Evolutionary conservation across 768 basidiomycete species (phyloP).

Genomic region (Coprinellus micaceus): DNA sequence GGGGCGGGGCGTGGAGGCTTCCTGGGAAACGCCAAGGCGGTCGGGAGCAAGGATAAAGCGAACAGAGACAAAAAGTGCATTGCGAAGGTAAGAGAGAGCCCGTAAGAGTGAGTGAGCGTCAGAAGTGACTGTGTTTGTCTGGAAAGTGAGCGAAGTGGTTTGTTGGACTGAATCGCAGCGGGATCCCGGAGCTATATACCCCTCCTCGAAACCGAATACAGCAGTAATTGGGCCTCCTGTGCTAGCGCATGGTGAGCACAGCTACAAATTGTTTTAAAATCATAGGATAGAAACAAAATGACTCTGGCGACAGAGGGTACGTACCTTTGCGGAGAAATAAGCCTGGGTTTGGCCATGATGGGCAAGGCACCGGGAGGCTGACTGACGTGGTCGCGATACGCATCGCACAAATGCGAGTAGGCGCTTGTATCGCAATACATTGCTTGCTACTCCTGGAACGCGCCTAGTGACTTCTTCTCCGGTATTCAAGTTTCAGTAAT

Average conservation of each 20-base stretch:
- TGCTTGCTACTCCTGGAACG: not conserved
- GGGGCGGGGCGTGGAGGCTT: not conserved
- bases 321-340: constrained; percentile 5
- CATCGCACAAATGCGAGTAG: not conserved
- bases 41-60: not conserved
- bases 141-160: too few relatives aligned
- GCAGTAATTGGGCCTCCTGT: not conserved
- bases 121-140: not conserved
- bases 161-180: too few relatives aligned
- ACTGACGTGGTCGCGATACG: constrained; percentile 1
- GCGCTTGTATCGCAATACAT: not conserved
- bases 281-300: constrained; percentile 4
- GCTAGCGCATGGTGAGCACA: not conserved
- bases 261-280: constrained; percentile 3
- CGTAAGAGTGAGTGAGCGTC: not conserved
- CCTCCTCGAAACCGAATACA: not conserved
- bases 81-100: not conserved
- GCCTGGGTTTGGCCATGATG: constrained; percentile 4
- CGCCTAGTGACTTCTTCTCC: not conserved
- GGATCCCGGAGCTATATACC: too few relatives aligned
- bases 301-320: not conserved
- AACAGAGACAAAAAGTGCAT: not conserved
- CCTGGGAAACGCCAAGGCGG: not conserved
- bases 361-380: not conserved
- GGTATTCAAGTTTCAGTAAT: not conserved